Conservation (phyloP, 495 filamentous ascomycete species). For the Lepraria neglecta region DNA sequence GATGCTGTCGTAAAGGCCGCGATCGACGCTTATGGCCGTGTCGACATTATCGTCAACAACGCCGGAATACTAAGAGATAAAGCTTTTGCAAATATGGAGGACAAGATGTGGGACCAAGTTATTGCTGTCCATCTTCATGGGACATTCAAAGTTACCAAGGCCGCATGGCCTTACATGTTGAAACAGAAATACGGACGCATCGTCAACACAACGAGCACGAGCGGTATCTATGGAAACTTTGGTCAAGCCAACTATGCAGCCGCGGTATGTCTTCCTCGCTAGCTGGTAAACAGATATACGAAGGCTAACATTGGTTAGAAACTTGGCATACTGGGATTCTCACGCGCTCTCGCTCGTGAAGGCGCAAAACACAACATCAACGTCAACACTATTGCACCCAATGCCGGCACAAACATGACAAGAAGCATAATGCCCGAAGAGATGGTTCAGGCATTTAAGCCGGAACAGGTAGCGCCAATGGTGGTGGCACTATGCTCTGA, state of each 20-base stretch:
- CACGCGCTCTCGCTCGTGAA: constrained; percentile 85
- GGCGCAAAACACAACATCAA: constrained; percentile 97
- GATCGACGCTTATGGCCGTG: constrained; percentile 87
- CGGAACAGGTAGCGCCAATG: constrained; percentile 92
- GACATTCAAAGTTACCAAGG: constrained; percentile 96
- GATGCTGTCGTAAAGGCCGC: constrained; percentile 86
- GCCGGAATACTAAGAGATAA: constrained; percentile 97
- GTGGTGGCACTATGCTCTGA: constrained; percentile 87
- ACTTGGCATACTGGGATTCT: constrained; percentile 91
- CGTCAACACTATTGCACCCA: constrained; percentile 97
- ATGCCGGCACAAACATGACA: constrained; percentile 95
- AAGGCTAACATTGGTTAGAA: constrained; percentile 43
- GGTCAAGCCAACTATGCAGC: constrained; percentile 97
- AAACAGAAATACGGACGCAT: constrained; percentile 99
- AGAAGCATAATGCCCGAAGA: constrained; percentile 92
- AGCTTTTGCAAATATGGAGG: constrained; percentile 96
- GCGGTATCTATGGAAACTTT: constrained; percentile 98
- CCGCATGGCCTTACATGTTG: constrained; percentile 94
- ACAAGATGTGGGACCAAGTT: constrained; percentile 87
- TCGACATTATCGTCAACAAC: constrained; percentile 96
- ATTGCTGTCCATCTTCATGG: constrained; percentile 88
- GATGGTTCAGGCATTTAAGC: constrained; percentile 98
- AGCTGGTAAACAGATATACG: not conserved
- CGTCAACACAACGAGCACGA: constrained; percentile 92
- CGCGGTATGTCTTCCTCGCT: constrained; percentile 52